Base-by-base conservation (phyloP, 2,329 filamentous ascomycete species). In the Teratosphaeria epicoccoides region DNA sequence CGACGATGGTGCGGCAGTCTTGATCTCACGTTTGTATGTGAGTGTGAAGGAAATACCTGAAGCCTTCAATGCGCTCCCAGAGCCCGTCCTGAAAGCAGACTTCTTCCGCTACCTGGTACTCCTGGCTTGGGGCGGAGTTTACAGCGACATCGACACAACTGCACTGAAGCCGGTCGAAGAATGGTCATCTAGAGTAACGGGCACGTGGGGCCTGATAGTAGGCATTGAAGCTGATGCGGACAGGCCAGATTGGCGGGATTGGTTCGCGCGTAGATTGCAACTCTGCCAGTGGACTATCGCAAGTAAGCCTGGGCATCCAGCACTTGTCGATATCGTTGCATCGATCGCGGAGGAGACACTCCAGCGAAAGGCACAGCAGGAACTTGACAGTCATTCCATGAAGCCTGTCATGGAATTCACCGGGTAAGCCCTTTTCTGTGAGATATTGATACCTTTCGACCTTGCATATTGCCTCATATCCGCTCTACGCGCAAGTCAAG, bases 251-350 rank as follows among this genome's bases (percentile, higher is more conserved):
- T 98, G 93, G 93, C 79, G 82, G 29, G 76, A 95, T 1, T 97
- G 91, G 93, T 98, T 97, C 74, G 93, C 88, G 57, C 85, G 93
- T 54, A 82, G 93, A 57, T 90, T 98, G 55, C 93, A 97, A 68
- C 97, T 98, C 71, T 98, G 93, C 72, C 93, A 98, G 69, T 98
- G 93, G 93, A 98, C 93, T 1, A 96, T 98, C 57, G 91, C 96
- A 70, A 76, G 87, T 52, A 98, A 98, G 70, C 85, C 91, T 0
- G 93, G 93, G 10, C 93, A 98, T 67, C 93, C 93, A 0, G 82
- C 95, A 10, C 78, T 98, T 53, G 82, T 90, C 56, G 88, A 96
- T 55, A 81, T 95, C 55, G 88, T 98, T 26, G 77, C 85, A 11
- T 85, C 83, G 59, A 90, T 98, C 63, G 95, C 91, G 0, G 78